Base-by-base conservation (phyloP, 805 yeast genomes). In the Zygotorulaspora sp. region DNA sequence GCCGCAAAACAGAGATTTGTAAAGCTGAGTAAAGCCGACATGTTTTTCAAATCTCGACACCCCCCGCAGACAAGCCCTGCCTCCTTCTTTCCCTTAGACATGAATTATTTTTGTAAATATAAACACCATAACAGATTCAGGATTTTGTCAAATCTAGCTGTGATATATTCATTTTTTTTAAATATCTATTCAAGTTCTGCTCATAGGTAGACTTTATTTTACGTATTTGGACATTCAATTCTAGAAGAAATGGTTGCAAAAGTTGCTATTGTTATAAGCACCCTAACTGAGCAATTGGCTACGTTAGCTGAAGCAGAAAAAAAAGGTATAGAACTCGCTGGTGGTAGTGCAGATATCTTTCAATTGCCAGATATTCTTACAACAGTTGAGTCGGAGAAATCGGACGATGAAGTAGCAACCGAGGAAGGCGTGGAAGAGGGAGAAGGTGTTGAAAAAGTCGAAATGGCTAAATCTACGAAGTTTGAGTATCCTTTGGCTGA, bases 261-360 rank as follows among this genome's bases (percentile, higher is more conserved):
- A 45, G 57, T 69, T 41, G 74, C 74, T 30, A 68, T 79, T 53
- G 70, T 80, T 44, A 68, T 72, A 38, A 88, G 86, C 72, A 80
- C 96, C 17, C 68, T 79, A 29, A 86, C 82, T 67, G 88, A 86
- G 44, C 96, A 87, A 65, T 66, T 85, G 48, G 74, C 74, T 44
- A 61, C 68, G 22, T 56, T 88, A 54, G 92, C 96, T 31, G 73
- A 75, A 59, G 71, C 78, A 25, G 76, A 77, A 48, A 71, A 78
- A 58, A 68, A 70, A 47, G 96, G 95, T 51, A 68, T 85, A 44
- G 75, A 73, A 55, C 60, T 75, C 17, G 79, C 88, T 9, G 94
- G 94, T 41, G 75, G 75, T 20, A 39, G 55, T 10, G 95, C 85
- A 14, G 81, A 76, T 43, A 63, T 87, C 43, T 85, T 61, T 65